Base-by-base conservation (phyloP, 345 rosid genomes). In the Citrus unshiu region DNA sequence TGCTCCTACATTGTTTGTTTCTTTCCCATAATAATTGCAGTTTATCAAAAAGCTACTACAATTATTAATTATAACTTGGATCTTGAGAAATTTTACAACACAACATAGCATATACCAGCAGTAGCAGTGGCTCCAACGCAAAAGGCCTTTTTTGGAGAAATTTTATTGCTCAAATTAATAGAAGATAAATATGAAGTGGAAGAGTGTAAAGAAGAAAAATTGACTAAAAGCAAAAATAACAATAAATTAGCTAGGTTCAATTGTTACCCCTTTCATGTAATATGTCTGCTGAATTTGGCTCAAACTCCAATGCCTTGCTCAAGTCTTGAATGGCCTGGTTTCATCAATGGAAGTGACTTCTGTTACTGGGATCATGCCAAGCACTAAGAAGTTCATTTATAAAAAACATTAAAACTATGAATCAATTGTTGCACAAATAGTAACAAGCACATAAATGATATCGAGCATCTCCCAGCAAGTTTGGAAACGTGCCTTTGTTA, bases 181-280 rank as follows among this genome's bases (percentile, higher is more conserved):
- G 9, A 25, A 3, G 57, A 56, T 18, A 58, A 2, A 62, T 58
- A 77, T 40, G 3, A 27, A 56, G 27, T 27, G 74, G 34, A 35
- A 30, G 73, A 34, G 49, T 37, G 63, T 67, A 76, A 65, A 66
- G 9, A 56, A 34, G 65, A 67, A 54, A 75, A 67, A 37, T 58
- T 62, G 39, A 74, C 22, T n/a, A 22, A 4, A 54, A 37, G 34
- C 46, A 39, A 0, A 46, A 16, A 66, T 59, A 30, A n/a, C 9
- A 30, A 58, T 51, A 68, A 64, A 71, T 59, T n/a, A 65, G 40
- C 46, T 30, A 70, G 66, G 56, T 77, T 76, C 24, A 67, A 81
- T 72, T 63, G 78, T 80, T 85, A 96, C 99, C 99, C 80, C 97
- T 92, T 91, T 96, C 99, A 77, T 92, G 98, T 76, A 96, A 86